These are phyloP conservation scores for Ampelomyces quisqualis DNA, from an alignment of 2,329 filamentous ascomycete species.

Conservation along the genomic window DNA sequence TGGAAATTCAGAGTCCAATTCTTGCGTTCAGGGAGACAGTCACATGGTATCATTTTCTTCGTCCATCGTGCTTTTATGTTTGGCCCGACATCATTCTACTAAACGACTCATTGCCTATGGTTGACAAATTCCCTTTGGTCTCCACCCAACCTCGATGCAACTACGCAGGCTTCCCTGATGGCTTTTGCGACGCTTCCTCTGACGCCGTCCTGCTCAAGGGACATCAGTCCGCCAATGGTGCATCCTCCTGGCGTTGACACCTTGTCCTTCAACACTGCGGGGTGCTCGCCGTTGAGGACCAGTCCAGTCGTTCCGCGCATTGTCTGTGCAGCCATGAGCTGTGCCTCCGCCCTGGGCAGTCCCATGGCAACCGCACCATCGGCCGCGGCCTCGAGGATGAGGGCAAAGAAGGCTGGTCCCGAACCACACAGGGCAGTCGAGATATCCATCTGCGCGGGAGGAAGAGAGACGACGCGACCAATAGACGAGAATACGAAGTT, in stretches of 20 bases:
- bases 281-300: slow-evolving; percentile 71
- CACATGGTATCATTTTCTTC: slow-evolving; percentile 1
- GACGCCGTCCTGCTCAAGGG: slow-evolving; percentile 71
- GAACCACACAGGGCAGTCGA: slow-evolving; percentile 73
- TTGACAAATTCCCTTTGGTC: slow-evolving; percentile 52
- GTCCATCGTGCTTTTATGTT: no score
- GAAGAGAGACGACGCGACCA: slow-evolving; percentile 68
- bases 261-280: slow-evolving; percentile 71
- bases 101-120: slow-evolving; percentile 39
- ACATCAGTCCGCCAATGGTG: slow-evolving; percentile 71
- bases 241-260: slow-evolving; percentile 77
- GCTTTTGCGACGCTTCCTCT: slow-evolving; percentile 67
- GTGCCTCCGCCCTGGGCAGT: slow-evolving; percentile 69
- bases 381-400: slow-evolving; percentile 73
- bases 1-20: no score
- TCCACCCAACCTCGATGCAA: slow-evolving; percentile 65
- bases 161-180: slow-evolving; percentile 68
- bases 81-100: neutral
- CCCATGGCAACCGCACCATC: slow-evolving; percentile 81
- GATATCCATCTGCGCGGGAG: slow-evolving; percentile 68
- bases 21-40: no score
- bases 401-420: slow-evolving; percentile 72
- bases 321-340: slow-evolving; percentile 75
- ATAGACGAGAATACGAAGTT: slow-evolving; percentile 77
- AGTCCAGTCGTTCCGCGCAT: slow-evolving; percentile 72